Evolutionary conservation across 331 rosid species (phyloP).

Genomic region (Prunus yedoensis): DNA sequence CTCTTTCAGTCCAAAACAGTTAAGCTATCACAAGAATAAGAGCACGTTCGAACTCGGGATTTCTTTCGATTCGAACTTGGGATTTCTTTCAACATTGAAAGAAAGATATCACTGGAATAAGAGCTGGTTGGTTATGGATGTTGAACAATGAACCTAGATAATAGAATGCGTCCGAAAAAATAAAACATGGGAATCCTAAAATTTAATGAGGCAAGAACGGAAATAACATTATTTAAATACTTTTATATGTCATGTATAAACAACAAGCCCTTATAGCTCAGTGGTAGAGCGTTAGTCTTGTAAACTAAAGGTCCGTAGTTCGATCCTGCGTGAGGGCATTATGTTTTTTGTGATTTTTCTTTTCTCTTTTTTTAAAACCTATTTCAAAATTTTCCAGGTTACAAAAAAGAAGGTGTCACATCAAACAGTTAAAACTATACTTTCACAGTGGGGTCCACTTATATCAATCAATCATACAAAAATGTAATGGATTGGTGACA

Average conservation of each 20-base stretch:
- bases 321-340: slow-evolving; percentile 78
- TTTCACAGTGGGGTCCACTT: background rate
- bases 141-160: background rate
- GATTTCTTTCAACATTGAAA: background rate
- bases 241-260: accelerated
- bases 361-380: background rate
- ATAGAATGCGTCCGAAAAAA: background rate
- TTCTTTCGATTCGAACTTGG: background rate
- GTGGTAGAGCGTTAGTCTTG: slow-evolving; percentile 91
- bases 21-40: too few species aligned
- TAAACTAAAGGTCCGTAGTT: slow-evolving; percentile 88
- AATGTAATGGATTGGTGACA: background rate
- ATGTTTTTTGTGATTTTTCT: background rate
- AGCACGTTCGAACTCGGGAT: background rate
- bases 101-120: background rate
- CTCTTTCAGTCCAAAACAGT: too few species aligned
- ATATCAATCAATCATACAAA: background rate
- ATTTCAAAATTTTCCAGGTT: background rate
- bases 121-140: background rate
- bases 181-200: background rate
- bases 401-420: background rate
- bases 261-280: slow-evolving; percentile 64
- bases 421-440: background rate
- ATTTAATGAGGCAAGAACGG: background rate
- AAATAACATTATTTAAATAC: too few species aligned